Evolutionary conservation across 163 green algal genomes (phyloP).

Genomic region (Dunaliella salina): DNA sequence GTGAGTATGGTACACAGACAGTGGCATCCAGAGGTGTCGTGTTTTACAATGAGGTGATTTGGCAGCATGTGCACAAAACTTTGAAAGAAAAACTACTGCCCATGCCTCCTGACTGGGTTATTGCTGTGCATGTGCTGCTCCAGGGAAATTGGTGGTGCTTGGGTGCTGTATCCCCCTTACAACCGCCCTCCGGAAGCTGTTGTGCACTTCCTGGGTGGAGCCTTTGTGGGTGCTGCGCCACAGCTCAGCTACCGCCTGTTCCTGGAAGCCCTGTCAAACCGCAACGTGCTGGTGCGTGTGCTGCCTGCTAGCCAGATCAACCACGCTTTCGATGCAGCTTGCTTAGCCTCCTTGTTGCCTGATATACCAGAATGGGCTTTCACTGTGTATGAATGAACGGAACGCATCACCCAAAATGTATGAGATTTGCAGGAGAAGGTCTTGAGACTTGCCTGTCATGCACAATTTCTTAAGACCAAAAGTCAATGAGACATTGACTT

Average conservation of each 20-base stretch:
- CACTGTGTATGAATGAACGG: no score
- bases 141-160: slow-evolving; percentile 55
- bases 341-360: no score
- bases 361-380: no score
- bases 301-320: no score
- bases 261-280: slow-evolving; percentile 49
- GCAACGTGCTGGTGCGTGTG: slow-evolving; percentile 35
- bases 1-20: neutral
- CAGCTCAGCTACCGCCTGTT: slow-evolving; percentile 78
- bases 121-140: neutral
- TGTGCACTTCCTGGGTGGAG: slow-evolving; percentile 83
- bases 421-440: no score
- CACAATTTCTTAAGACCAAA: no score
- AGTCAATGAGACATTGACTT: no score
- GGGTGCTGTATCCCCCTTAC: slow-evolving; percentile 46
- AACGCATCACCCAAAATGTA: no score
- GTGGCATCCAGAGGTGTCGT: neutral
- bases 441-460: no score
- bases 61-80: neutral
- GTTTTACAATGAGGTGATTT: neutral
- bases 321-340: no score
- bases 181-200: slow-evolving; percentile 44
- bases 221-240: slow-evolving; percentile 83
- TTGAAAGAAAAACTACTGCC: neutral
- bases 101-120: slow-evolving; percentile 17